Base-by-base conservation (phyloP, 2,329 filamentous ascomycete genomes). In the Anthostomella pinea region DNA sequence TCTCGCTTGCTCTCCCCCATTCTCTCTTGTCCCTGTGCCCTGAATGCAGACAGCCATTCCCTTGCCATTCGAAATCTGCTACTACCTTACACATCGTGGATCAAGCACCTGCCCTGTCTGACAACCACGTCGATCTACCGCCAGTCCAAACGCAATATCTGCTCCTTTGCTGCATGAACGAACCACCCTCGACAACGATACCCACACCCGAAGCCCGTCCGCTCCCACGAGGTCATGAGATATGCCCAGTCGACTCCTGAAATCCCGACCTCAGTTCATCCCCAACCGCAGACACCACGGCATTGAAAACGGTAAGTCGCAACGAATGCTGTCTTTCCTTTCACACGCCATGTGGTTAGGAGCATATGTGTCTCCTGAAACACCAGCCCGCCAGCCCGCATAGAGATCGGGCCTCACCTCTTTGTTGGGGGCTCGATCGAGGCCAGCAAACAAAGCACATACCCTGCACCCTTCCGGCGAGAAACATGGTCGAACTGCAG, bases 181-280 rank as follows among this genome's bases (percentile, higher is more conserved):
- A n/a, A n/a, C n/a, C n/a, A n/a, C n/a, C 13, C 25, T 27, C 25
- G 25, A 27, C 13, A 27, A 15, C n/a, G 6, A 8, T 25, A 13
- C 15, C 15, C 10, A 16, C 36, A 22, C 21, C 25, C 22, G 15
- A 35, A 41, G 43, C 38, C 35, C 22, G 19, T 16, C n/a, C n/a
- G n/a, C n/a, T n/a, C n/a, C n/a, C n/a, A n/a, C n/a, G n/a, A n/a
- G n/a, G n/a, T n/a, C 41, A 41, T 49, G 35, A 48, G 54, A 57
- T 38, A 59, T 60, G 58, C 55, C 45, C 50, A 59, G 56, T 52
- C 50, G 51, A 39, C 35, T 60, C 21, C 54, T 59, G 23, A 59
- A 56, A 47, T 38, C 39, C 41, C 46, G 42, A 35, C 30, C 48
- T 29, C 35, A 33, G 29, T 39, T 42, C 35, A 23, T 29, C 20